Evolutionary conservation across 345 rosid genomes (phyloP).

Genomic region (Gossypium sturtianum): DNA sequence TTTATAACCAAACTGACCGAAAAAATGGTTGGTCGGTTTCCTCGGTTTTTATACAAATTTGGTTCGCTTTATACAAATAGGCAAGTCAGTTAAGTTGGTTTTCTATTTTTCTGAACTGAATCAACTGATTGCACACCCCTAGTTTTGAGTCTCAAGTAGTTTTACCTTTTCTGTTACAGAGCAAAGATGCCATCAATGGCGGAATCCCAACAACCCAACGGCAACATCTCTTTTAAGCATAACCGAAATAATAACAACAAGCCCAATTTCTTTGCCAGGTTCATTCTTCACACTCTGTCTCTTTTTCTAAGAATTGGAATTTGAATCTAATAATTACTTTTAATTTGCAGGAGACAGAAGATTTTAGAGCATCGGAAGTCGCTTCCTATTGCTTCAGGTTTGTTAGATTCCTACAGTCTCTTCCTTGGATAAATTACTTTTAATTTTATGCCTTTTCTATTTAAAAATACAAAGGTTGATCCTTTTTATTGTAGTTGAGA

Average conservation of each 20-base stretch:
- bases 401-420: not conserved
- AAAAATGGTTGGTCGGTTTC: too few species aligned
- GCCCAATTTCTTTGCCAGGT: constrained; percentile 28
- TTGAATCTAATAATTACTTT: constrained; percentile 8
- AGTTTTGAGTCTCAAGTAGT: not conserved
- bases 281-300: not conserved
- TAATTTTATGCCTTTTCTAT: not conserved
- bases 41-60: too few species aligned
- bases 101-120: too few species aligned
- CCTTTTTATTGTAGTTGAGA: constrained; percentile 43
- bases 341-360: constrained; percentile 39
- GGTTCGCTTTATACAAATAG: too few species aligned
- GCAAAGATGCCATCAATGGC: constrained; percentile 50
- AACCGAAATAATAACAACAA: constrained; percentile 1
- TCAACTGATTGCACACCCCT: too few species aligned
- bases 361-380: constrained; percentile 60
- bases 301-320: not conserved
- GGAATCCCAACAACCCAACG: constrained; percentile 25
- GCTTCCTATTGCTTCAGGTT: constrained; percentile 87
- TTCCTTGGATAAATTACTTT: not conserved
- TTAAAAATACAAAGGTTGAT: constrained; percentile 5
- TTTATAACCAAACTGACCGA: too few species aligned
- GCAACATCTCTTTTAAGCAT: constrained; percentile 21
- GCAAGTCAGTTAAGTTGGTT: too few species aligned
- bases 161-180: not conserved